phyloP scores from a whole-genome alignment of 176 grass and related monocot species.

The Triticum aestivum region DNA sequence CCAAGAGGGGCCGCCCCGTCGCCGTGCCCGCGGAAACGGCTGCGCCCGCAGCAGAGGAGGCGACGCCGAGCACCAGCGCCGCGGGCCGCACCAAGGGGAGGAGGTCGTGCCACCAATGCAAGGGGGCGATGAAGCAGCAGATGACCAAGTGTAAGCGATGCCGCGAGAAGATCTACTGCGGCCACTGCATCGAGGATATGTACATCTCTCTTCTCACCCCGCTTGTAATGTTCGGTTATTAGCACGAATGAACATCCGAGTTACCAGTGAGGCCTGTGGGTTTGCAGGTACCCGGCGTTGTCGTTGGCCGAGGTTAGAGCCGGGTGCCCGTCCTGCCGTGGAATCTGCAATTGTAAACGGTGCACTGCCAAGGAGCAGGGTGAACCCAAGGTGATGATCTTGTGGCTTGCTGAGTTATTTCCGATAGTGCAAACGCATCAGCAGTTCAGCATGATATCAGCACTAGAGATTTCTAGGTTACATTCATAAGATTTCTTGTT shows the following conservation, averaged over 20 bases:
- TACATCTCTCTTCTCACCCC: background rate
- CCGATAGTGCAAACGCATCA: background rate
- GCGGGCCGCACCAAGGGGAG: background rate
- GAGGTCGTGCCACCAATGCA: slow-evolving; percentile 41
- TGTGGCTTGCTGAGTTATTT: background rate
- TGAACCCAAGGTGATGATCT: slow-evolving; percentile 28
- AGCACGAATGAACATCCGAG: background rate
- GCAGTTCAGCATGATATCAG: background rate
- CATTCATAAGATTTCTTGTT: slow-evolving; percentile 6
- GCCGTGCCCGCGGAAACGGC: background rate
- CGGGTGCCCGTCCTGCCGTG: slow-evolving; percentile 34
- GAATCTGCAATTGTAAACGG: slow-evolving; percentile 26
- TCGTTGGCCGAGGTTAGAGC: slow-evolving; percentile 1
- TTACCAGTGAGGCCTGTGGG: background rate
- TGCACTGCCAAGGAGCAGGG: slow-evolving; percentile 13
- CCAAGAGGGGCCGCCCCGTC: background rate
- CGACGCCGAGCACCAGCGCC: background rate
- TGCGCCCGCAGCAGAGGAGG: background rate
- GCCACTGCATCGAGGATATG: slow-evolving; percentile 13
- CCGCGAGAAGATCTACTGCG: slow-evolving; percentile 37
- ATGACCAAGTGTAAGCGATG: slow-evolving; percentile 32
- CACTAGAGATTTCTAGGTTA: background rate
- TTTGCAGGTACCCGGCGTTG: slow-evolving; percentile 42
- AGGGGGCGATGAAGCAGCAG: background rate
- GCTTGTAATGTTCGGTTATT: background rate